Conservation (phyloP, 1,284 basidiomycete species). For the Ganoderma multipileum region DNA sequence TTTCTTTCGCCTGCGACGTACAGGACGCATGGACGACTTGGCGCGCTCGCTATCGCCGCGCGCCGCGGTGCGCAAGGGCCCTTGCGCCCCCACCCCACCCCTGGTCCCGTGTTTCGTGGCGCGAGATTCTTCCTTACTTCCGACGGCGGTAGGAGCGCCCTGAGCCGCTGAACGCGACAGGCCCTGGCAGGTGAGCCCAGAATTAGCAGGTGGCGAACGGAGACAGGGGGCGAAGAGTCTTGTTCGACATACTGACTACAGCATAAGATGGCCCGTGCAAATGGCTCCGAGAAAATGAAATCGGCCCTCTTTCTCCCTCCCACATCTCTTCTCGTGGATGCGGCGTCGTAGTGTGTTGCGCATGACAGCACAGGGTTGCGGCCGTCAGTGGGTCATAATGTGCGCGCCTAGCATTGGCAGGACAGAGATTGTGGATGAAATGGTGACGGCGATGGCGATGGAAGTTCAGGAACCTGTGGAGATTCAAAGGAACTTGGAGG, state of each 20-base stretch:
- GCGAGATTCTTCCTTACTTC: background rate
- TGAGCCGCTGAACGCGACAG: background rate
- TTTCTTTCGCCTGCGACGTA: background rate
- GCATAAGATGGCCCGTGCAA: background rate
- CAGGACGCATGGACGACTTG: background rate
- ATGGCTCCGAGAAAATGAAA: constrained; percentile 1
- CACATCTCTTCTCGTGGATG: too few relatives aligned
- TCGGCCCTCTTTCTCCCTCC: background rate
- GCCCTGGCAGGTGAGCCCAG: background rate
- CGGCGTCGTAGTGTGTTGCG: background rate
- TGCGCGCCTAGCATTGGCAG: background rate
- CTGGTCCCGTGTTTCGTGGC: background rate
- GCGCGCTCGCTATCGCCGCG: background rate
- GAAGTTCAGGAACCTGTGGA: background rate
- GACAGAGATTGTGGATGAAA: background rate
- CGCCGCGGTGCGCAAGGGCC: background rate
- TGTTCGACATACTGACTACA: constrained; percentile 6
- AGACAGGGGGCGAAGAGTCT: constrained; percentile 3
- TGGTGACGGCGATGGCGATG: background rate
- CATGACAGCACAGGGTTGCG: background rate
- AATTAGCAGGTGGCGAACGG: constrained; percentile 4
- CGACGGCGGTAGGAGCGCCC: constrained; percentile 1
- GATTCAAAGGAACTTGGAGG: background rate
- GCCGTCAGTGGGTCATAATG: background rate
- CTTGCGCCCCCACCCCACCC: background rate